A percentile compares a stretch with the other conserved stretches of the same genome.
Evolutionary conservation across 257 asterid genomes (phyloP).

Genomic region (Sherardia arvensis): DNA sequence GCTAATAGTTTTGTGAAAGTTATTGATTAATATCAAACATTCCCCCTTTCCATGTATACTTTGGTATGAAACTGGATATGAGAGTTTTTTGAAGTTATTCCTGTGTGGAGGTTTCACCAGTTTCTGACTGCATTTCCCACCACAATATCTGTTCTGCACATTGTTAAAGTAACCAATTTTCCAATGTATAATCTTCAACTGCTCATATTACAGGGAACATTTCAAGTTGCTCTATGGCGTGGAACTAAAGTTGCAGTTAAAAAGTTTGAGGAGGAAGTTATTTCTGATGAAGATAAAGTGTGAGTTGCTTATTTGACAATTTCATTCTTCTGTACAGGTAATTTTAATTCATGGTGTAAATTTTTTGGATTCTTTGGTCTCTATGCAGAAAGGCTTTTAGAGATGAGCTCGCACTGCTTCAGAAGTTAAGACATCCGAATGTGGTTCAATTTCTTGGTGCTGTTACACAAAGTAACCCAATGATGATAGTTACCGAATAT

Average conservation of each 20-base stretch:
- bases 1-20: background rate
- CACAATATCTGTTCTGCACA: too few relatives aligned
- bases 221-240: slow-evolving; percentile 68
- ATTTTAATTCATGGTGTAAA: slow-evolving; percentile 9
- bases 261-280: slow-evolving; percentile 59
- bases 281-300: slow-evolving; percentile 82
- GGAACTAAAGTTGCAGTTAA: slow-evolving; percentile 94
- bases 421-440: slow-evolving; percentile 91
- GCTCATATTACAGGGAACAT: slow-evolving; percentile 63
- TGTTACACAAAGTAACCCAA: slow-evolving; percentile 92
- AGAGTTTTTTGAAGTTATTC: background rate
- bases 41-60: background rate
- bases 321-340: background rate
- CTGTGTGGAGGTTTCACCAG: background rate
- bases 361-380: background rate
- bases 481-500: slow-evolving; percentile 98
- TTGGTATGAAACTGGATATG: background rate
- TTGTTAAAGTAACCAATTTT: background rate
- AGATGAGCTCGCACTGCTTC: slow-evolving; percentile 88
- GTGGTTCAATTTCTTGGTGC: slow-evolving; percentile 98
- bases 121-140: background rate
- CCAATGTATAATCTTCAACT: background rate
- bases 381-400: slow-evolving; percentile 64
- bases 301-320: slow-evolving; percentile 31
- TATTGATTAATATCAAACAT: background rate